phyloP scores from a whole-genome alignment of 208 protist genomes.

The Leishmania major region DNA sequence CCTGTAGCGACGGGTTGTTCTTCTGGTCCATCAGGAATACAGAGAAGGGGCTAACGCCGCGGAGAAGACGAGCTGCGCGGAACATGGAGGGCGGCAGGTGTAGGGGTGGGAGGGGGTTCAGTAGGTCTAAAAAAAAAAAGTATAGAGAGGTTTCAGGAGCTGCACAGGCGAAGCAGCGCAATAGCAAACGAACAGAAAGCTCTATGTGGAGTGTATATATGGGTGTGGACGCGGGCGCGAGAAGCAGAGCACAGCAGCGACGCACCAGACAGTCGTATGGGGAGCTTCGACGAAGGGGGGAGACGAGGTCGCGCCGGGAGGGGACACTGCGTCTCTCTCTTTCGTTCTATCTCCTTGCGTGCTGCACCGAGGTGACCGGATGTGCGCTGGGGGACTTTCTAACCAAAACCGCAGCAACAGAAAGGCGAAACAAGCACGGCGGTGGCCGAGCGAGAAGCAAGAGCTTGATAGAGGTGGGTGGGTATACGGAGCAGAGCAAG shows the following conservation, averaged over 20 bases:
- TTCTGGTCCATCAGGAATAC: conserved; percentile 92
- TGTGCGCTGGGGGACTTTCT: background rate
- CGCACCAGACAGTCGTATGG: background rate
- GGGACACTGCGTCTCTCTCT: background rate
- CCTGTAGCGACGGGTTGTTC: conserved; percentile 78
- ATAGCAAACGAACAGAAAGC: background rate
- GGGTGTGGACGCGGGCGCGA: background rate
- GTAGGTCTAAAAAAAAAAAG: conserved; percentile 6
- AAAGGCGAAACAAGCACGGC: background rate
- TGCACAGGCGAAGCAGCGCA: background rate
- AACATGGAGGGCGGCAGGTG: conserved; percentile 44
- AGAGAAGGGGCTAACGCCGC: conserved; percentile 84
- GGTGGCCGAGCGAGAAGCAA: background rate
- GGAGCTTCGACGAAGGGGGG: background rate
- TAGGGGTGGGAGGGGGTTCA: background rate
- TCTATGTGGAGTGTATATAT: background rate
- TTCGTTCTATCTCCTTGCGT: background rate
- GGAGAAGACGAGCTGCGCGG: conserved; percentile 50
- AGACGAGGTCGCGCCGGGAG: background rate
- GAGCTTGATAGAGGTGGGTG: background rate
- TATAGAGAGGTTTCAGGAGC: background rate
- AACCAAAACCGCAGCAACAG: background rate
- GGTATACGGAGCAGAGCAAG: background rate
- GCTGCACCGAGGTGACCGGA: background rate
- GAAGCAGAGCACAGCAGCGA: background rate